Base-by-base conservation (phyloP, 2,329 filamentous ascomycete genomes). In the Colletotrichum gloeosporioides region DNA sequence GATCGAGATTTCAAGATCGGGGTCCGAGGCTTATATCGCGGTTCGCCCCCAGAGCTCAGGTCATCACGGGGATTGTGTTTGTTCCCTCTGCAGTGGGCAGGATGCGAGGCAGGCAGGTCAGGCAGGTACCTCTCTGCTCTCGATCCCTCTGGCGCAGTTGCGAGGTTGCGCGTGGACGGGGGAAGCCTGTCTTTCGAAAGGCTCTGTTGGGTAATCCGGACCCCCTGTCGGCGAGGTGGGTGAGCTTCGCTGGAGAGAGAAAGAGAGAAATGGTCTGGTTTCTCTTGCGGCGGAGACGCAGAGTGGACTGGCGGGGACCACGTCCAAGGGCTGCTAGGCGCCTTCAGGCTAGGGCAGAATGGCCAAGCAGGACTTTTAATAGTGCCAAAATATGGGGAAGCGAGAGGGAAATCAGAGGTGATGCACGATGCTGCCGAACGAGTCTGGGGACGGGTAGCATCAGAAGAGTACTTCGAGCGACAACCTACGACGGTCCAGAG, bases 361-460 rank as follows among this genome's bases (percentile, higher is more conserved):
- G 27, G 32, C 73, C 59, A 69, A 64, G 70, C 73, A 76, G 70
- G 74, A 70, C 71, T 73, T 65, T 65, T 55, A 65, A 61, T 76
- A 73, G 64, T 69, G 70, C 55, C 61, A 73, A 66, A 73, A 74
- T 76, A 74, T 74, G 74, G 74, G 64, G 74, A 73, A 73, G 74
- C 57, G 63, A 63, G 53, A 53, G 68, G 73, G 65, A 59, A 59
- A 64, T 18, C 69, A 64, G 36, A 25, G 39, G 63, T 73, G 73
- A 76, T 76, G 73, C 73, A 66, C 62, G 73, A 75, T 72, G 73
- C 69, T 55, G 62, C 68, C 61, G 72, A 65, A 32, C 36, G 66
- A 66, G 73, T 73, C 73, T 73, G 69, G 73, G 73, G 70, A 66
- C 49, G 31, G 31, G 57, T 44, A 27, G 55, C 29, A 22, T 25